Conservation (phyloP, 176 grass and related monocot species). For the Carex cristatella region DNA sequence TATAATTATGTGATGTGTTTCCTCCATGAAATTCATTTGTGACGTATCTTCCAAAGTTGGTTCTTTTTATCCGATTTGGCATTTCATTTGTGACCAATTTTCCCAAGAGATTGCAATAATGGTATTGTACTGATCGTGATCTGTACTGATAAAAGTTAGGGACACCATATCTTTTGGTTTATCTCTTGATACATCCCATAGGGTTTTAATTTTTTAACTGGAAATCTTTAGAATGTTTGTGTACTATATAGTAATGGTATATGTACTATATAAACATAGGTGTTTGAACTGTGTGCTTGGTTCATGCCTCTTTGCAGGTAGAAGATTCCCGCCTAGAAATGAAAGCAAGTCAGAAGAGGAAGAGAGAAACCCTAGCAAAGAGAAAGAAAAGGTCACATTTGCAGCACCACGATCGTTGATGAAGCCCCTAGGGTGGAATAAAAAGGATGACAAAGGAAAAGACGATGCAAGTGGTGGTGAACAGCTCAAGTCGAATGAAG, state of each 20-base stretch:
- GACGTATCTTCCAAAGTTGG: neutral
- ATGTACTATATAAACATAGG: neutral
- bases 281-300: neutral
- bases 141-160: neutral
- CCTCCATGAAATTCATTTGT: neutral
- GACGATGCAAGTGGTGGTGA: slow-evolving; percentile 12
- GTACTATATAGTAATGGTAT: neutral
- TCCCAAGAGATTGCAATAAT: neutral
- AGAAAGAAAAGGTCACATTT: slow-evolving; percentile 48
- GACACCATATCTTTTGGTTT: neutral
- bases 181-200: neutral
- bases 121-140: neutral
- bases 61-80: neutral
- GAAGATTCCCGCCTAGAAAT: slow-evolving; percentile 30
- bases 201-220: neutral
- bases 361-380: slow-evolving; percentile 23
- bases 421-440: slow-evolving; percentile 63
- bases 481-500: slow-evolving; percentile 84
- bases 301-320: slow-evolving; percentile 6
- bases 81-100: neutral
- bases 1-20: neutral
- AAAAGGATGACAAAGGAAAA: slow-evolving; percentile 45
- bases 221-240: neutral
- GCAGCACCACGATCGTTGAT: slow-evolving; percentile 59
- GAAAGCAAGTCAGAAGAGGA: slow-evolving; percentile 24